A percentile compares a stretch with the other conserved stretches of the same genome.
These are phyloP conservation scores for Metschnikowia gelsemii DNA, from an alignment of 805 yeast species.

Conservation along the genomic window DNA sequence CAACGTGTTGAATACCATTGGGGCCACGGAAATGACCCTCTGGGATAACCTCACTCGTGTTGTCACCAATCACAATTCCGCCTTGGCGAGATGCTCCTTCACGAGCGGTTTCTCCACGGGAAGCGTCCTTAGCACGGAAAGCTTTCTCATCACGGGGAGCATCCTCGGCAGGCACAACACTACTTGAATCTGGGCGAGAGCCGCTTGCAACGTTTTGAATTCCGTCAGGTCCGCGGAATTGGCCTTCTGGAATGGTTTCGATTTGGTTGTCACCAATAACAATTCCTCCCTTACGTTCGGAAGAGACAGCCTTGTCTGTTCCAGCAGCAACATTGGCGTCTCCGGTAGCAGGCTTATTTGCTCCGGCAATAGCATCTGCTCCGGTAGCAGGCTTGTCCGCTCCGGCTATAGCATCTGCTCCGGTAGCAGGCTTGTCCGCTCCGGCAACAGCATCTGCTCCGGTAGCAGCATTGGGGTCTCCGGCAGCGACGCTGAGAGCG, in stretches of 20 bases:
- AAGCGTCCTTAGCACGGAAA: background rate
- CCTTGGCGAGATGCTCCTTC: background rate
- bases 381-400: background rate
- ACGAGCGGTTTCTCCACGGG: background rate
- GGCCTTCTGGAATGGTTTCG: background rate
- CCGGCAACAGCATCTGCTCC: background rate
- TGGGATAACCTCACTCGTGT: background rate
- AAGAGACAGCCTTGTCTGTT: too few species aligned
- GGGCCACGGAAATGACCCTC: background rate
- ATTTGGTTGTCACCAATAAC: slow-evolving; percentile 2
- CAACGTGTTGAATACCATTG: background rate
- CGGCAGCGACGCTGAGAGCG: slow-evolving; percentile 1
- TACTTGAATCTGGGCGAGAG: too few species aligned
- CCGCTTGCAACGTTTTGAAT: background rate
- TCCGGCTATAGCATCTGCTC: background rate
- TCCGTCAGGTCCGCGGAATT: background rate
- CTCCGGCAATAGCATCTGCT: background rate
- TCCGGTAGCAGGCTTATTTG: too few species aligned
- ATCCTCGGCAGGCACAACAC: too few species aligned
- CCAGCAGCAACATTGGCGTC: too few species aligned
- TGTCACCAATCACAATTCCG: background rate
- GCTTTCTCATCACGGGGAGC: too few species aligned
- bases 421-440: background rate
- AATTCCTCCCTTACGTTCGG: too few species aligned
- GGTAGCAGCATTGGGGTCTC: too few species aligned